phyloP scores from a whole-genome alignment of 2,329 filamentous ascomycete species.

The Colletotrichum plurivorum region DNA sequence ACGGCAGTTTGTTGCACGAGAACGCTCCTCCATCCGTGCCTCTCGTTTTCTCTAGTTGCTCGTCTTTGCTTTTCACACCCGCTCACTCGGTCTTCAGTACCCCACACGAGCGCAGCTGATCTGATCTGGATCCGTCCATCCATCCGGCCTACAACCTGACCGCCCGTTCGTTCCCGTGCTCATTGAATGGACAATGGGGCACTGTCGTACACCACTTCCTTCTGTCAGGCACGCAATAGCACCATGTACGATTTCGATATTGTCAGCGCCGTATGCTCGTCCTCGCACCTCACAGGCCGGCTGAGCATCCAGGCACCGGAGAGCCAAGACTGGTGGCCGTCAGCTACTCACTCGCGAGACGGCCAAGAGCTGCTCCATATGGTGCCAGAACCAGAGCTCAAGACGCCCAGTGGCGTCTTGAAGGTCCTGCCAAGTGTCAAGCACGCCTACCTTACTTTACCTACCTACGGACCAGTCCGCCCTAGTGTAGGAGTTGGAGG shows the following conservation, averaged over 20 bases:
- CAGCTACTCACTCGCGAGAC: slow-evolving; percentile 1
- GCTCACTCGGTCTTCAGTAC: slow-evolving; percentile 7
- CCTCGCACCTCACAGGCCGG: background rate
- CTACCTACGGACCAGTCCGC: too few relatives aligned
- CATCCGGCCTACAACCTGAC: slow-evolving; percentile 7
- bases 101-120: slow-evolving; percentile 13
- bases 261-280: slow-evolving; percentile 12
- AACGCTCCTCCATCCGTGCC: background rate
- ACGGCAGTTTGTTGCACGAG: slow-evolving; percentile 21
- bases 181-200: background rate
- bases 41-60: slow-evolving; percentile 24
- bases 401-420: slow-evolving; percentile 20
- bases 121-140: background rate
- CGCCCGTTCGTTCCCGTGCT: background rate
- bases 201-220: slow-evolving; percentile 22
- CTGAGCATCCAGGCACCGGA: background rate
- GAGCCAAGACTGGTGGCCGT: slow-evolving; percentile 17
- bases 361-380: slow-evolving; percentile 1
- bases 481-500: background rate
- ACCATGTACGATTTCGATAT: slow-evolving; percentile 24
- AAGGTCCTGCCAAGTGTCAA: background rate
- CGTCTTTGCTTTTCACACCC: slow-evolving; percentile 20
- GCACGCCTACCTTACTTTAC: background rate
- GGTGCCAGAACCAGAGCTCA: background rate
- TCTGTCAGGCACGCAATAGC: slow-evolving; percentile 4